These are phyloP conservation scores for Coelastrella sp. DNA, from an alignment of 139 green algal genomes.

Conservation along the genomic window DNA sequence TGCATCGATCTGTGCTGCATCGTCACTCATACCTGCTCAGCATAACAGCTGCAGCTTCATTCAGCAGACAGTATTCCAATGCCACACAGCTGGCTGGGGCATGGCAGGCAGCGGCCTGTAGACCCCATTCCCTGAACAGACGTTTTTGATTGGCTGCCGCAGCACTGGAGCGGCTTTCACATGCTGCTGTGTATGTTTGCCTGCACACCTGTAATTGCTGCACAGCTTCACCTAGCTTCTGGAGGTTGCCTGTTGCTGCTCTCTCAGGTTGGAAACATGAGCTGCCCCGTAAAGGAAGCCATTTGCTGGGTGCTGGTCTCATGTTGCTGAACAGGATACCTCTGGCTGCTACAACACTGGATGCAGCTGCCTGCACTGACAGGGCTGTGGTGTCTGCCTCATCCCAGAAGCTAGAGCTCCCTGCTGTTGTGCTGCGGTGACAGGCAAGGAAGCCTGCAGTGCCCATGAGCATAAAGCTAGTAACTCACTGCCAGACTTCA, in stretches of 20 bases:
- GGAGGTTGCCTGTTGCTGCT: conserved; percentile 31
- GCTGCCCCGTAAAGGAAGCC: conserved; percentile 29
- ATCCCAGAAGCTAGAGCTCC: conserved; percentile 32
- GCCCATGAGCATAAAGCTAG: neutral
- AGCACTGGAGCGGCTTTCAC: too few species aligned
- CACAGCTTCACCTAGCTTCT: conserved; percentile 14
- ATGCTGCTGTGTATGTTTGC: too few species aligned
- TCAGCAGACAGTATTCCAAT: too few species aligned
- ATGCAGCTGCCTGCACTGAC: conserved; percentile 51
- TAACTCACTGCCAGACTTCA: neutral
- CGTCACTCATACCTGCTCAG: too few species aligned
- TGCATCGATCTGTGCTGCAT: too few species aligned
- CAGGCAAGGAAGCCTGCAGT: conserved; percentile 39
- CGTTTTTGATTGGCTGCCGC: too few species aligned
- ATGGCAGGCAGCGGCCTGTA: too few species aligned
- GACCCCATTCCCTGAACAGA: too few species aligned
- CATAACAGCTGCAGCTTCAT: too few species aligned
- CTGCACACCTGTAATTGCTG: conserved; percentile 16
- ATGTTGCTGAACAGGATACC: conserved; percentile 69
- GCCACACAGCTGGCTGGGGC: too few species aligned
- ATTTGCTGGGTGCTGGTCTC: conserved; percentile 63
- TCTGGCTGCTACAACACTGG: conserved; percentile 58
- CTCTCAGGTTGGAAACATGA: conserved; percentile 20
- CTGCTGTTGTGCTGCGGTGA: conserved; percentile 11
- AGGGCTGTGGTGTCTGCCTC: conserved; percentile 41